Evolutionary conservation across 495 filamentous ascomycete species (phyloP), one percentile per base, ranked within the genome.

Genomic region (Recurvomyces mirabilis): DNA sequence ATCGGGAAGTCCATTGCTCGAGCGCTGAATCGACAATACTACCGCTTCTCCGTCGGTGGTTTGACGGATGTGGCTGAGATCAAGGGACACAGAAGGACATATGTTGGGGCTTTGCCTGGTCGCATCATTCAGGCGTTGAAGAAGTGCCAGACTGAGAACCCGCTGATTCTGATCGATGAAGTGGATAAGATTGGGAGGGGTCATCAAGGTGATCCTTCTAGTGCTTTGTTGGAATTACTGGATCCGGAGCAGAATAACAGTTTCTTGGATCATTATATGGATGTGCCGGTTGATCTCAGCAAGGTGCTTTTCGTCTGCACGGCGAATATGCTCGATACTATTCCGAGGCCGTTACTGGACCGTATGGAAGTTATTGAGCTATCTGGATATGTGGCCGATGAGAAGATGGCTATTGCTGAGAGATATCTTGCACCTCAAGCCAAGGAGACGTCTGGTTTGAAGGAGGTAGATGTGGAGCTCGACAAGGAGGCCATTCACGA

Each of bases 241-340:
- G 93, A 99, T 54, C 93, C 93, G 0, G 93, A 96, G 64, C 93
- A 99, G 58, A 99, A 99, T 65, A 84, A 73, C 58, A 93, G 86
- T 22, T 99, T 99, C 73, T 63, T 99, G 38, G 93, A 99, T 53
- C 91, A 99, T 58, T 99, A 99, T 62, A 82, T 99, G 78, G 93
- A 99, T 65, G 87, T 99, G 0, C 93, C 93, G 5, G 89, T 99
- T 22, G 91, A 99, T 63, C 73, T 99, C 28, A 94, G 87, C 33
- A 95, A 94, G 68, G 93, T 99, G 5, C 76, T 99, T 24, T 99
- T 99, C 64, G 93, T 99, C 34, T 99, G 93, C 68, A 99, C 93
- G 4, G 93, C 93, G 28, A 99, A 99, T 58, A 87, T 99, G 76
- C 96, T 87, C 1, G 91, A 99, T 57, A 99, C 93, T 5, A 99